A percentile compares a stretch with the other conserved stretches of the same genome.
Evolutionary conservation across 805 yeast species (phyloP).

Genomic region (Starmerella vitae): DNA sequence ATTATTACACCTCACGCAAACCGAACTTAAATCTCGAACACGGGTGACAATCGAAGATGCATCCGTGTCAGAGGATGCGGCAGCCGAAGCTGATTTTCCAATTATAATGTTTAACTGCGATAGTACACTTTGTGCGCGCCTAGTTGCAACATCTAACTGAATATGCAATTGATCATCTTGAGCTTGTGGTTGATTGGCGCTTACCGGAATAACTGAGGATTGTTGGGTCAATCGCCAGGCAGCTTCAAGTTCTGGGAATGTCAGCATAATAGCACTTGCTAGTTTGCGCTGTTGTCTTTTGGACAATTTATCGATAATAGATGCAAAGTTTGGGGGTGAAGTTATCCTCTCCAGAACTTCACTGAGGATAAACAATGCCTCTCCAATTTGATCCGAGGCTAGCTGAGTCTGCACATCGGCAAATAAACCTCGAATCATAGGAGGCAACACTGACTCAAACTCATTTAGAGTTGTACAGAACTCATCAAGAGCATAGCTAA

Average conservation of each 20-base stretch:
- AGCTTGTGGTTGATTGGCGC: not conserved
- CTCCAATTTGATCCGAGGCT: not conserved
- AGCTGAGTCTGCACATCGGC: conserved; percentile 1
- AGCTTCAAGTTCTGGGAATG: conserved; percentile 19
- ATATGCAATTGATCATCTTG: conserved; percentile 52
- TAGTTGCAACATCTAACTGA: conserved; percentile 47
- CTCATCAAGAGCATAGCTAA: conserved; percentile 3
- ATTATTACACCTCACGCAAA: conserved; percentile 73
- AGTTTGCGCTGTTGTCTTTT: conserved; percentile 78
- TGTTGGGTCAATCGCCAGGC: conserved; percentile 13
- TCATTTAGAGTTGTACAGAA: not conserved
- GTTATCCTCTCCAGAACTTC: conserved; percentile 9
- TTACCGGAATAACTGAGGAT: conserved; percentile 1
- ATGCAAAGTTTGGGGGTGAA: conserved; percentile 6
- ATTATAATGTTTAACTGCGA: conserved; percentile 19
- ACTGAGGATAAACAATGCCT: not conserved
- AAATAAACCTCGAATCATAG: not conserved
- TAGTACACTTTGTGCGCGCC: conserved; percentile 27
- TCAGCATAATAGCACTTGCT: conserved; percentile 57
- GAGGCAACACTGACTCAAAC: conserved; percentile 1
- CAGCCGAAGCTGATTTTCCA: conserved; percentile 19
- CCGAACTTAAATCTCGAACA: conserved; percentile 62
- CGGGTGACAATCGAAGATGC: conserved; percentile 47
- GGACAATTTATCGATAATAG: conserved; percentile 2
- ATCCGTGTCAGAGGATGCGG: conserved; percentile 11